phyloP scores from a whole-genome alignment of 2,329 filamentous ascomycete genomes.

The Pyrenophora seminiperda region DNA sequence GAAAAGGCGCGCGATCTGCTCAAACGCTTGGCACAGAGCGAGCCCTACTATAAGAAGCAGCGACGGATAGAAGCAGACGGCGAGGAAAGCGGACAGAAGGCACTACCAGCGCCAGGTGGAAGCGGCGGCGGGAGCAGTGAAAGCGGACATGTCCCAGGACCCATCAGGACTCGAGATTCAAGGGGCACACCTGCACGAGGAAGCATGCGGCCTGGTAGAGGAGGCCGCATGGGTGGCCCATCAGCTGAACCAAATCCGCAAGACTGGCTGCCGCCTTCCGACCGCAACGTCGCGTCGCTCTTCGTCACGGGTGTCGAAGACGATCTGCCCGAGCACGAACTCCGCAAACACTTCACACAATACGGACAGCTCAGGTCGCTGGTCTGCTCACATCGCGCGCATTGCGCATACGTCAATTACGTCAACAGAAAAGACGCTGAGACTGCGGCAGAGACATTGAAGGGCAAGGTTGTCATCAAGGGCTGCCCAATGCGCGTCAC shows the following conservation, averaged over 20 bases:
- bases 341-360: slow-evolving; percentile 86
- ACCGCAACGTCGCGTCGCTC: slow-evolving; percentile 86
- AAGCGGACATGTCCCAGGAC: slow-evolving; percentile 61
- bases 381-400: slow-evolving; percentile 94
- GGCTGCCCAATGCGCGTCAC: slow-evolving; percentile 88
- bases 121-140: slow-evolving; percentile 37
- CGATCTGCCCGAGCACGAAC: slow-evolving; percentile 88
- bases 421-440: slow-evolving; percentile 84
- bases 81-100: slow-evolving; percentile 49
- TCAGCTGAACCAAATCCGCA: slow-evolving; percentile 79
- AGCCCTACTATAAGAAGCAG: slow-evolving; percentile 93
- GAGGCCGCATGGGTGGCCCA: slow-evolving; percentile 59
- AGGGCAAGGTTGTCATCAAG: slow-evolving; percentile 86
- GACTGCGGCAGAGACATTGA: slow-evolving; percentile 79
- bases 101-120: slow-evolving; percentile 48
- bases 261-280: slow-evolving; percentile 83
- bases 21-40: slow-evolving; percentile 82
- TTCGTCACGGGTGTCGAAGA: slow-evolving; percentile 97
- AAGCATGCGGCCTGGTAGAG: slow-evolving; percentile 48
- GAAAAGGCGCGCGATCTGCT: slow-evolving; percentile 93
- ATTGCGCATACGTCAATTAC: slow-evolving; percentile 97
- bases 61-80: slow-evolving; percentile 69
- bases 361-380: slow-evolving; percentile 91
- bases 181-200: slow-evolving; percentile 46
- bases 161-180: slow-evolving; percentile 74